phyloP scores from a whole-genome alignment of 306 rosid species.

The Nissolia schottii region DNA sequence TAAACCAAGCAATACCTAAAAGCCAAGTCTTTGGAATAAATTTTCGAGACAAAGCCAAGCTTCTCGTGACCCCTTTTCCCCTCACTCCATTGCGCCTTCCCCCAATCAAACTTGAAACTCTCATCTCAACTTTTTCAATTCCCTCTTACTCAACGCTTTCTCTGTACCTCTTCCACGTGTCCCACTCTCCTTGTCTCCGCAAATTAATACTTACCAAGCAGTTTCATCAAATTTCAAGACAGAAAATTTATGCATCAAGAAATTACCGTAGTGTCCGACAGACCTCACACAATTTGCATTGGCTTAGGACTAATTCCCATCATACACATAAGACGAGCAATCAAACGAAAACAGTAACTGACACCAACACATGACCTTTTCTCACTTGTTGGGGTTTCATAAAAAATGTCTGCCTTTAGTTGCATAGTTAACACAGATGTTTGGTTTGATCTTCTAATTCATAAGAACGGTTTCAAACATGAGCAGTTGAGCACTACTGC shows the following conservation, averaged over 20 bases:
- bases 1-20: conserved; percentile 32
- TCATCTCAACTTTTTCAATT: conserved; percentile 35
- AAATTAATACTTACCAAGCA: background rate
- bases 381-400: background rate
- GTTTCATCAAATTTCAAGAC: conserved; percentile 2
- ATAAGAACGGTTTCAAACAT: background rate
- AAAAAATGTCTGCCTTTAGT: background rate
- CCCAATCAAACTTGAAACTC: conserved; percentile 39
- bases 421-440: conserved; percentile 5
- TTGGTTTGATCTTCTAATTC: background rate
- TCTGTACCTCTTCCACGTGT: conserved; percentile 26
- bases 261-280: background rate
- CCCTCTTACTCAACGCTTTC: conserved; percentile 30
- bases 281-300: background rate
- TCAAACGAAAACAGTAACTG: background rate
- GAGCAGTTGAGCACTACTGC: too few relatives aligned
- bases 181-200: background rate
- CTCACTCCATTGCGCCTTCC: conserved; percentile 43
- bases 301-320: background rate
- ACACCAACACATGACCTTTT: background rate
- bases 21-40: conserved; percentile 48
- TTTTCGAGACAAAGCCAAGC: conserved; percentile 41
- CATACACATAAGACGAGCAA: background rate
- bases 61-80: conserved; percentile 59
- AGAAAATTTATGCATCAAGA: background rate